Conservation (phyloP, 1,284 basidiomycete genomes). For the Boletellus deceptivus region DNA sequence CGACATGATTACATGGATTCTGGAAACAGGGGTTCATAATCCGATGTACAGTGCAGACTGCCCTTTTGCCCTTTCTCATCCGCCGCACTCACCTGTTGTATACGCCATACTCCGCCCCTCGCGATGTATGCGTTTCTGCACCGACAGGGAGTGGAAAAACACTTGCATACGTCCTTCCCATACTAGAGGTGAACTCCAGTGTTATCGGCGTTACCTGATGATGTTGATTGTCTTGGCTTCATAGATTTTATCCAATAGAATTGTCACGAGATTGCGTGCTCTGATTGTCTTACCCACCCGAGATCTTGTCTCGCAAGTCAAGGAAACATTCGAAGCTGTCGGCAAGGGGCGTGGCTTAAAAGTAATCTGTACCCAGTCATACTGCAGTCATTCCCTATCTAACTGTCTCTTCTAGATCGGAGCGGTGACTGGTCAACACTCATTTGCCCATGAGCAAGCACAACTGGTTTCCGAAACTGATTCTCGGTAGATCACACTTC, state of each 20-base stretch:
- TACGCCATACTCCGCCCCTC: conserved; percentile 65
- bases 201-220: neutral
- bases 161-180: conserved; percentile 89
- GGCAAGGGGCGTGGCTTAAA: conserved; percentile 85
- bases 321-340: conserved; percentile 86
- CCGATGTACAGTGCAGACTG: conserved; percentile 69
- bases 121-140: conserved; percentile 94
- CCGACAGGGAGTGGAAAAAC: conserved; percentile 98
- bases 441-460: conserved; percentile 78
- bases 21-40: conserved; percentile 5
- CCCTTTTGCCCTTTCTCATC: conserved; percentile 77
- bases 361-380: conserved; percentile 41
- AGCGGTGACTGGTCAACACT: conserved; percentile 80
- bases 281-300: conserved; percentile 92
- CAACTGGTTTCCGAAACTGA: conserved; percentile 61
- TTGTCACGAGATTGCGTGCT: conserved; percentile 85
- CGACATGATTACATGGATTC: conserved; percentile 10
- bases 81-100: conserved; percentile 54
- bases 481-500: conserved; percentile 38
- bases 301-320: conserved; percentile 92
- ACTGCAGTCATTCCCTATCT: neutral
- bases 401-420: conserved; percentile 53
- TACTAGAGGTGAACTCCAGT: conserved; percentile 68
- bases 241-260: conserved; percentile 68
- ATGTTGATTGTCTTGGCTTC: conserved; percentile 1